Percentiles rank a stretch among this genome's conserved stretches.
phyloP scores from a whole-genome alignment of 2,329 filamentous ascomycete genomes.

The Colletotrichum gigasporum region DNA sequence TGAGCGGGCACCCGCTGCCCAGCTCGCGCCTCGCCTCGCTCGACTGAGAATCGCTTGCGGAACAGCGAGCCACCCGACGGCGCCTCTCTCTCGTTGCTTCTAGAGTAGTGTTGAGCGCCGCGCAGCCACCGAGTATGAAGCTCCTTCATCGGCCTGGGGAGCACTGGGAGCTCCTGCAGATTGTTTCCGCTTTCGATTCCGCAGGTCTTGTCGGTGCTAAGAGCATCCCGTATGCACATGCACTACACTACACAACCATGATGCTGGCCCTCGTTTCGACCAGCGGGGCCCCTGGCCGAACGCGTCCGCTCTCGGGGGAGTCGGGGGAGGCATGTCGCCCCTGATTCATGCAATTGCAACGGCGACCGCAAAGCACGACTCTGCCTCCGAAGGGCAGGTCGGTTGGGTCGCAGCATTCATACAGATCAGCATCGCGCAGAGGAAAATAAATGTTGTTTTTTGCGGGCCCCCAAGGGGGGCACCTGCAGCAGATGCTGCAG shows the following conservation, averaged over 20 bases:
- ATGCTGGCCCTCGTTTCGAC: constrained; percentile 24
- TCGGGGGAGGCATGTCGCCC: constrained; percentile 1
- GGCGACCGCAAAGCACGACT: constrained; percentile 6
- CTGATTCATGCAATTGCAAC: constrained; percentile 30
- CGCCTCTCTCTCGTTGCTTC: constrained; percentile 19
- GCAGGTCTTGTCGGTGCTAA: neutral
- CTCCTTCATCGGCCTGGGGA: neutral
- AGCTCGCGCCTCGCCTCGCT: neutral
- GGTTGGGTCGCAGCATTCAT: constrained; percentile 3
- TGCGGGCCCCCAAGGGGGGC: neutral
- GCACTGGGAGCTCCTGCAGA: constrained; percentile 1
- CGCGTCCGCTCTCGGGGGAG: constrained; percentile 2
- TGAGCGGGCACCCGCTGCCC: neutral
- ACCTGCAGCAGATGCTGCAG: too few species aligned
- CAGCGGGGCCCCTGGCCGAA: constrained; percentile 15
- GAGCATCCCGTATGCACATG: constrained; percentile 14
- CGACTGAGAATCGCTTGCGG: constrained; percentile 20
- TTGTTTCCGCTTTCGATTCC: constrained; percentile 24
- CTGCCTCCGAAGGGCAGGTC: neutral
- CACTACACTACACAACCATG: constrained; percentile 25
- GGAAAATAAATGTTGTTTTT: constrained; percentile 10
- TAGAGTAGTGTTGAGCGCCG: constrained; percentile 19
- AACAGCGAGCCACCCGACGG: neutral
- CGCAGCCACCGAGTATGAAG: neutral
- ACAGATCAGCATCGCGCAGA: constrained; percentile 13